Base-by-base conservation (phyloP, 164 flowering plant genomes). In the Chloranthus sessilifolius region DNA sequence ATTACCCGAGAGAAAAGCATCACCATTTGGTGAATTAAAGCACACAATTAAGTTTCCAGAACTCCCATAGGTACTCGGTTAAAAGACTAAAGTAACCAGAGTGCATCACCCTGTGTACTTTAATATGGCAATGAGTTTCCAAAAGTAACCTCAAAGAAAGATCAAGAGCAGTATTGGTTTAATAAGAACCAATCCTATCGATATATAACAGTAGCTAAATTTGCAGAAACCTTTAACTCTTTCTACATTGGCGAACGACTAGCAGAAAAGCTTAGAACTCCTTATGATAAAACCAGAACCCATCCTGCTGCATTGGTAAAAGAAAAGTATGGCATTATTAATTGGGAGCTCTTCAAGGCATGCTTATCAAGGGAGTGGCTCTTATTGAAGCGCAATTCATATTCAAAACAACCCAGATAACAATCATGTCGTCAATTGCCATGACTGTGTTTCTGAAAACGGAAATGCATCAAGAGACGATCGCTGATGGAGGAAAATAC, bases 291-390 rank as follows among this genome's bases (percentile, higher is more conserved):
- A 52, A 45, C 76, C 30, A 69, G 33, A 34, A 44, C 67, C 6
- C 91, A 81, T 55, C 86, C 81, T 14, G 79, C 78, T 43, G 85
- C 91, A 7, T 50, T 86, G 27, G 95, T 73, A 50, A 81, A 25
- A 37, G 60, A 76, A 21, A 81, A 77, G 59, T 86, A 81, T 57
- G 85, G 84, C 5, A 65, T 86, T 23, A 73, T 91, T 29, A 77
- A 65, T 22, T 60, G 63, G 78, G 90, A 86, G 25, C 74, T 87
- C 36, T 80, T 81, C 43, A 79, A 68, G 63, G 85, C 92, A 10
- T 81, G 87, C 51, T 82, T 83, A 45, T 46, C 82, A 9, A 70
- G 95, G 53, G 91, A 83, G 47, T 70, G 76, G 72, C 53, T 75
- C 29, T 46, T 74, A 30, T 68, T 68, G 71, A 74, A 71, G 54